Percentiles rank a stretch among this genome's conserved stretches.
phyloP scores from a whole-genome alignment of 2,329 filamentous ascomycete genomes.

The Myriangium duriaei region DNA sequence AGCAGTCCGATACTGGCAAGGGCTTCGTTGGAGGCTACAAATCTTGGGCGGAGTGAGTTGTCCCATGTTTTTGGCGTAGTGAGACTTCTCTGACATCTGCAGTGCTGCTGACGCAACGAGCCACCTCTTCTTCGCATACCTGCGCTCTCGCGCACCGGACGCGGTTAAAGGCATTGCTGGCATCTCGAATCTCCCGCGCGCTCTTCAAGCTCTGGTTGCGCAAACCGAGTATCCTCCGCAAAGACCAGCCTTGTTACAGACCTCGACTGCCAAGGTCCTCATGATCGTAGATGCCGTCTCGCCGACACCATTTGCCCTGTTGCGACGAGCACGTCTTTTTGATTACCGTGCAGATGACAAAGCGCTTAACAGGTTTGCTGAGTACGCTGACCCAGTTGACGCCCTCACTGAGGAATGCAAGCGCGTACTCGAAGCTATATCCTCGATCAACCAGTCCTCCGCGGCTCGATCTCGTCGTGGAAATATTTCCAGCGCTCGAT shows the following conservation, averaged over 20 bases:
- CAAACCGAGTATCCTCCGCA: constrained; percentile 92
- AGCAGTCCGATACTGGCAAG: constrained; percentile 71
- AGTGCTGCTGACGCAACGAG: constrained; percentile 91
- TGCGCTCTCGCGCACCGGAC: constrained; percentile 79
- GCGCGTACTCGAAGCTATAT: constrained; percentile 78
- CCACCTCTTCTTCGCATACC: constrained; percentile 94
- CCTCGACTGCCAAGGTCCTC: constrained; percentile 73
- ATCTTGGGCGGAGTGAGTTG: constrained; percentile 62
- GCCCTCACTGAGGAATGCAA: constrained; percentile 89
- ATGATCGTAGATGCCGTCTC: constrained; percentile 97
- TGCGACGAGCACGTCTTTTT: constrained; percentile 86
- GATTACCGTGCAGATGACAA: constrained; percentile 83
- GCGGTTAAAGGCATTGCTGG: constrained; percentile 54
- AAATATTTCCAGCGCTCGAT: constrained; percentile 8
- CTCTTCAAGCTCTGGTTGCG: constrained; percentile 77
- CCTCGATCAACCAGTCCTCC: constrained; percentile 75
- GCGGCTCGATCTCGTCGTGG: constrained; percentile 36
- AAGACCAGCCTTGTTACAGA: constrained; percentile 61
- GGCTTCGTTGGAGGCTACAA: constrained; percentile 94
- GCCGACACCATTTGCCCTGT: constrained; percentile 79
- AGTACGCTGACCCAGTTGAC: constrained; percentile 77
- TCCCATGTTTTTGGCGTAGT: no score
- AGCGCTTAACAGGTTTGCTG: constrained; percentile 73
- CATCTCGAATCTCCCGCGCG: constrained; percentile 78
- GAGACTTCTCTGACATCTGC: constrained; percentile 11